Conservation (phyloP, 2,329 filamentous ascomycete genomes). For the Botrytis cinerea region DNA sequence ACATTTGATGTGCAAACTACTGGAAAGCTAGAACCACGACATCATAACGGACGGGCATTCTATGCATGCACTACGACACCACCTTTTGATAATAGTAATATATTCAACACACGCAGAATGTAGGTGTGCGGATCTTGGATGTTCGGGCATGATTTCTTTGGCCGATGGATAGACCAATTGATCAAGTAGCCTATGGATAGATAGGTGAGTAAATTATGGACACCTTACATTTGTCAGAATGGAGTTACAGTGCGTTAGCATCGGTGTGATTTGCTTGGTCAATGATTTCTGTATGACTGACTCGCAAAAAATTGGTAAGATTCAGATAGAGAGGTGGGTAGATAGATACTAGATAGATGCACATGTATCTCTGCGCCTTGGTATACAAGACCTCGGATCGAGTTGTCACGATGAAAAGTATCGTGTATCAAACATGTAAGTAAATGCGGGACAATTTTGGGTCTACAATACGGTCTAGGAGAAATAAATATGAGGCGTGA, state of each 20-base stretch:
- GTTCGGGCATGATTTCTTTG: conserved; percentile 2
- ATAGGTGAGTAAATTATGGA: not conserved
- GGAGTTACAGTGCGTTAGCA: conserved; percentile 1
- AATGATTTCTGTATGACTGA: not conserved
- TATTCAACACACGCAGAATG: not conserved
- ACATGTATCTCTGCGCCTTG: not conserved
- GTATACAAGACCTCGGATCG: conserved; percentile 16
- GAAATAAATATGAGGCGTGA: conserved; percentile 1
- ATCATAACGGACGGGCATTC: not conserved
- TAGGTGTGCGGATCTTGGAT: not conserved
- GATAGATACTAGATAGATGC: not conserved
- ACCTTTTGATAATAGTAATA: not conserved
- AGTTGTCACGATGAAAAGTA: not conserved
- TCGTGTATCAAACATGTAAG: not conserved
- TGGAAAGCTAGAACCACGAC: not conserved
- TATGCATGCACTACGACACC: conserved; percentile 5
- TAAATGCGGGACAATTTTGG: not conserved
- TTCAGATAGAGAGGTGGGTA: not conserved
- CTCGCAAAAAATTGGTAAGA: not conserved
- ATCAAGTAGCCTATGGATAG: not conserved
- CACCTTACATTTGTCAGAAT: not conserved
- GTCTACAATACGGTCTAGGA: not conserved
- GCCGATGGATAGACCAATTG: conserved; percentile 1
- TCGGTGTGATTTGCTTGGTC: conserved; percentile 12
- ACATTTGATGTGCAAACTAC: not conserved